Base-by-base conservation (phyloP, 2,329 filamentous ascomycete genomes). In the Fusarium keratoplasticum region DNA sequence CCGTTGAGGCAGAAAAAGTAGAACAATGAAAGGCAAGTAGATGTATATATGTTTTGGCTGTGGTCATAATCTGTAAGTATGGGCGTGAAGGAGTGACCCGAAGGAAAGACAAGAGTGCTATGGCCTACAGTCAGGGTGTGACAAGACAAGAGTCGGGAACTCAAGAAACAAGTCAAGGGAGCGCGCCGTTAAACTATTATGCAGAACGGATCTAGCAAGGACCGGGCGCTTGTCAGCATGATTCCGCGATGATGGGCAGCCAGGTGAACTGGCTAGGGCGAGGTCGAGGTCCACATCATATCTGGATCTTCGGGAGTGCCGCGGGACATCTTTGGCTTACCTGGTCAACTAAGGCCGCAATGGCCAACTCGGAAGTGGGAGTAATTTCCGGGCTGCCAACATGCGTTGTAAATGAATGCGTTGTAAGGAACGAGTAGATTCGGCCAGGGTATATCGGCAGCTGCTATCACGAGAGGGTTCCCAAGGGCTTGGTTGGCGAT, bases 51-150 rank as follows among this genome's bases (percentile, higher is more conserved):
- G 55, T 70, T 57, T 66, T 44, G 73, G 62, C 79, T 80, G 63
- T 70, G 54, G 31, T 67, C 58, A 71, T 73, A 61, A 54, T 67
- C 66, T 76, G 73, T 79, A 74, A 80, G 74, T 75, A 66, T 73
- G 65, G 35, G 35, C 8, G 40, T 61, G 71, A 72, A 69, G 72
- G 67, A 64, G 64, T 77, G 64, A 66, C 44, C 65, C 68, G 74
- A 73, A 71, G 69, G 73, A 74, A 73, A 66, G 65, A 69, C 66
- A 70, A 70, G 74, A 69, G 70, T 69, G 67, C 78, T 78, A 69
- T 77, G 74, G 78, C 87, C 81, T 87, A 90, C 88, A 88, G 79
- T 52, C 78, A 88, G 85, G 79, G 85, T 81, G 77, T 89, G 86
- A 78, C 81, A 84, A 72, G 86, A 83, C 81, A 84, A 72, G 86